Evolutionary conservation across 768 basidiomycete genomes (phyloP), one percentile per base, ranked within the genome.

Genomic region (Lactifluus echinatus): DNA sequence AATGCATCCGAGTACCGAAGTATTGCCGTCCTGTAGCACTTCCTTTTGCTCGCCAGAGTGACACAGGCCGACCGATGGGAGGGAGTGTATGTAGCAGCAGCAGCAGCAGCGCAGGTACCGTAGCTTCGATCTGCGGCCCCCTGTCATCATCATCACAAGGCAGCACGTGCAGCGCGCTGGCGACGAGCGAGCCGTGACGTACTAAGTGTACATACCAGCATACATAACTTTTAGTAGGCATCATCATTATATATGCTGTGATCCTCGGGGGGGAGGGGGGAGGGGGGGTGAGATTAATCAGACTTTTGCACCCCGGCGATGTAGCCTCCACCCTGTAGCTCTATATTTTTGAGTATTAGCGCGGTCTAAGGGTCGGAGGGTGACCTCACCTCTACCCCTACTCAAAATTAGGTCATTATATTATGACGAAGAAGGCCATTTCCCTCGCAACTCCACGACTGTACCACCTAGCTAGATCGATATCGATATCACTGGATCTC

Each of bases 231-330:
- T n/a, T n/a, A n/a, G n/a, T n/a, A n/a, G n/a, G n/a, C n/a, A n/a
- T n/a, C n/a, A 50, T 50, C 48, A 37, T 33, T 34, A 8, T 36
- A 26, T 34, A 8, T 36, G n/a, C 17, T 24, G 49, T 50, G 34
- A 50, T 50, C 49, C 36, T 50, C 49, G 49, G 49, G 34, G 15
- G n/a, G n/a, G n/a, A n/a, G n/a, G n/a, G n/a, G n/a, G n/a, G n/a
- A n/a, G n/a, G n/a, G n/a, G n/a, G n/a, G n/a, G n/a, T n/a, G n/a
- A n/a, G n/a, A 8, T 37, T 6, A 37, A 26, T 19, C 26, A 12
- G 10, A 19, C 12, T 21, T n/a, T 37, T 17, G 17, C 6, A 17
- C n/a, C 5, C 37, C 37, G 17, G 31, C 31, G 31, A 4, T 31
- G 31, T 31, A 10, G 10, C 31, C 10, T 31, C 5, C 31, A 31